Base-by-base conservation (phyloP, 2,329 filamentous ascomycete genomes). In the Alternaria arbusti region DNA sequence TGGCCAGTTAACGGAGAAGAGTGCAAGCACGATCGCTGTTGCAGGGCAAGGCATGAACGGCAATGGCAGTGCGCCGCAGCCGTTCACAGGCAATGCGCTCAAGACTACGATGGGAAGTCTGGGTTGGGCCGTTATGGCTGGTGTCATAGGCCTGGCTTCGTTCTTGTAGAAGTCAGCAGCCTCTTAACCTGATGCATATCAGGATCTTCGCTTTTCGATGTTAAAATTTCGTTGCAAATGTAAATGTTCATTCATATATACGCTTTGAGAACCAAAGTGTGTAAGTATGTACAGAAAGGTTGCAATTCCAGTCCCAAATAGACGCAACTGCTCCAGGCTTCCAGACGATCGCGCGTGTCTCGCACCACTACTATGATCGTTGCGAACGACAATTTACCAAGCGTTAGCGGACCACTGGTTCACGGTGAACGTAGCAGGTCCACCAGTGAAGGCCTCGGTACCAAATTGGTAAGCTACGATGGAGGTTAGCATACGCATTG, bases 391-490 rank as follows among this genome's bases (percentile, higher is more conserved):
- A 51, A n/a, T 46, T 54, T 57, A 64, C 15, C 32, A 61, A 23
- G 63, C 59, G n/a, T 65, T 58, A 20, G 65, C 65, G 25, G 64
- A 65, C 65, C 65, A 67, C 40, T 67, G 23, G 47, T 58, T 61
- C 20, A 74, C 71, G 5, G 65, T 63, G 59, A 66, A 74, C 36
- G 65, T 74, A n/a, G 70, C 64, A 12, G 64, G 64, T 23, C 66
- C 67, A 51, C 69, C 66, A 8, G 71, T 73, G 59, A 73, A 73
- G 23, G 70, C 58, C 63, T 74, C 71, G 15, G 70, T 73, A 43
- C 70, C 71, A 20, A 70, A 64, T 56, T 74, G 70, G 49, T 64
- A 68, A 13, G 70, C 68, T 74, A 49, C 23, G 12, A 36, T 12
- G 20, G 47, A 28, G 44, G 44, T 63, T 43, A 67, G 57, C 46